Conservation (phyloP, 169 alveolate genomes). For the Plasmodium blacklocki region DNA sequence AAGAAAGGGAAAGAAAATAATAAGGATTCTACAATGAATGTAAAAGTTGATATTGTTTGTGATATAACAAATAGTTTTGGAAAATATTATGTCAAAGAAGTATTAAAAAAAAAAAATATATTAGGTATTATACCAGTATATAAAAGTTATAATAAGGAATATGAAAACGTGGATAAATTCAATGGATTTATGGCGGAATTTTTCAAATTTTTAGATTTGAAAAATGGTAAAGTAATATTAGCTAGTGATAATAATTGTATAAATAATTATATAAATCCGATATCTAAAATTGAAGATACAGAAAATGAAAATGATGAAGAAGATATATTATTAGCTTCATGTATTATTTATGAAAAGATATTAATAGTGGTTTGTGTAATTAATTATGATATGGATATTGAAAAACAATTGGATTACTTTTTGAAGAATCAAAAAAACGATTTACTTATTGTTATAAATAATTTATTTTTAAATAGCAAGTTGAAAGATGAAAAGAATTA, state of each 20-base stretch:
- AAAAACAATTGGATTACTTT: slow-evolving; percentile 58
- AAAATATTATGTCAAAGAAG: slow-evolving; percentile 55
- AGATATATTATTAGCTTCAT: slow-evolving; percentile 49
- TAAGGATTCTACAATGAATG: slow-evolving; percentile 10
- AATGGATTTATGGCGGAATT: slow-evolving; percentile 64
- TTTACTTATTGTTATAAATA: slow-evolving; percentile 40
- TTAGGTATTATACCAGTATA: slow-evolving; percentile 68
- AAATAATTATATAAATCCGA: slow-evolving; percentile 9
- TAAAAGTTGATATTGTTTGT: slow-evolving; percentile 42
- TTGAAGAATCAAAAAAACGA: slow-evolving; percentile 53
- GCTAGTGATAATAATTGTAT: slow-evolving; percentile 70
- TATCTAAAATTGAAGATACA: not conserved
- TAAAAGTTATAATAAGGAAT: slow-evolving; percentile 62
- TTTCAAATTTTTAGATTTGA: slow-evolving; percentile 42
- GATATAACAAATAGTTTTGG: slow-evolving; percentile 76
- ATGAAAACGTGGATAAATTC: slow-evolving; percentile 34
- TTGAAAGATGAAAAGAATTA: slow-evolving; percentile 20
- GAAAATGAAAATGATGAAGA: slow-evolving; percentile 18
- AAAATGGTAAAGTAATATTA: slow-evolving; percentile 74
- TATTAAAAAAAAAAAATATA: slow-evolving; percentile 35
- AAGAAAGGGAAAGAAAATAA: slow-evolving; percentile 10
- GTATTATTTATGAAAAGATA: slow-evolving; percentile 61
- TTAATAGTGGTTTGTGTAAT: slow-evolving; percentile 62
- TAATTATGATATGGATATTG: slow-evolving; percentile 61
- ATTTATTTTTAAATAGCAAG: slow-evolving; percentile 49